A percentile compares a stretch with the other conserved stretches of the same genome.
Conservation (phyloP, 768 basidiomycete species). For the Boletus rubroflammeus region DNA sequence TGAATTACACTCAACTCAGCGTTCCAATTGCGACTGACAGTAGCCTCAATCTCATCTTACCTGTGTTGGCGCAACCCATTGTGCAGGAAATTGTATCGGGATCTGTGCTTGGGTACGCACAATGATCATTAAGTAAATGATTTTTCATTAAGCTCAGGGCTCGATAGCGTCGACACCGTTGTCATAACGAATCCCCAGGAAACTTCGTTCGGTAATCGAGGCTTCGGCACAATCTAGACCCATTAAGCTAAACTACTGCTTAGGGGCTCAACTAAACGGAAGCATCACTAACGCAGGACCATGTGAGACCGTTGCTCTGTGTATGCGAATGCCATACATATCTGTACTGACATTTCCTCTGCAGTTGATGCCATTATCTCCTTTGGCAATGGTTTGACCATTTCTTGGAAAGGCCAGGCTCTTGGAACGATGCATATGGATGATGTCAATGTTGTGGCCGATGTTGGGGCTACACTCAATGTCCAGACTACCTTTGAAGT, state of each 20-base stretch:
- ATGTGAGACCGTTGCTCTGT: slow-evolving; percentile 41
- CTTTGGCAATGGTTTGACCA: slow-evolving; percentile 58
- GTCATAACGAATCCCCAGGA: slow-evolving; percentile 57
- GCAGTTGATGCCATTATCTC: slow-evolving; percentile 66
- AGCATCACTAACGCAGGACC: slow-evolving; percentile 69
- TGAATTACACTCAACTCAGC: slow-evolving; percentile 55
- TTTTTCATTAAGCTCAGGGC: background rate
- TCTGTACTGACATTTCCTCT: slow-evolving; percentile 6
- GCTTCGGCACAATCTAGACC: background rate
- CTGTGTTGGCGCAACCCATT: slow-evolving; percentile 67
- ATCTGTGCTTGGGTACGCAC: slow-evolving; percentile 50
- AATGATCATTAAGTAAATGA: background rate
- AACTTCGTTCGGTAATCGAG: slow-evolving; percentile 49
- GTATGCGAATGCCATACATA: background rate
- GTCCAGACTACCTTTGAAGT: slow-evolving; percentile 54
- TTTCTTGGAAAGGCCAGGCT: slow-evolving; percentile 55
- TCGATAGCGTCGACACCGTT: slow-evolving; percentile 51
- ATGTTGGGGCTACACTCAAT: slow-evolving; percentile 60
- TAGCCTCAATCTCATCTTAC: slow-evolving; percentile 60
- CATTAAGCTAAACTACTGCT: slow-evolving; percentile 1
- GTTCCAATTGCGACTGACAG: slow-evolving; percentile 60
- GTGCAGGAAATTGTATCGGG: slow-evolving; percentile 67
- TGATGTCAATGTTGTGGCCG: slow-evolving; percentile 54
- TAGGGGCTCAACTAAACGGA: slow-evolving; percentile 54
- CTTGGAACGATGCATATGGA: slow-evolving; percentile 61